phyloP scores from a whole-genome alignment of 1,284 basidiomycete species.

The Fereydounia khargensis region DNA sequence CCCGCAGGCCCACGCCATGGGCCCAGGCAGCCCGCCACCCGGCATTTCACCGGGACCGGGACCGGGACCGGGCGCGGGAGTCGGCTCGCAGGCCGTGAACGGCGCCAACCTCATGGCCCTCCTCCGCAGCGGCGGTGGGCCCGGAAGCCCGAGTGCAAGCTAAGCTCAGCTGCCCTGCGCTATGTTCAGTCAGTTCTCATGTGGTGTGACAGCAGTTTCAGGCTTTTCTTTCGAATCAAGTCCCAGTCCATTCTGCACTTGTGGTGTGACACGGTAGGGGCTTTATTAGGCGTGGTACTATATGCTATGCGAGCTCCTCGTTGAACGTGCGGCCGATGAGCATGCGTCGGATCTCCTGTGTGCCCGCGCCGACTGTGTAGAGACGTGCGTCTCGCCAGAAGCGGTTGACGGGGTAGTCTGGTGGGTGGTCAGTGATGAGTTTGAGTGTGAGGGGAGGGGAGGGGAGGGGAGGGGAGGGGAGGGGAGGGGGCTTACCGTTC shows the following conservation, averaged over 20 bases:
- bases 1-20: constrained; percentile 2
- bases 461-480: neutral
- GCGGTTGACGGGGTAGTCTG: constrained; percentile 7
- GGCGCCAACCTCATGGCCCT: constrained; percentile 39
- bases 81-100: constrained; percentile 21
- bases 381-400: constrained; percentile 42
- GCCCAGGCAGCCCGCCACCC: neutral
- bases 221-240: neutral
- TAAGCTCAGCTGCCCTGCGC: neutral
- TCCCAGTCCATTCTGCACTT: neutral
- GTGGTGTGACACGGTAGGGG: neutral
- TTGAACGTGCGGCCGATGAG: constrained; percentile 45
- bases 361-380: constrained; percentile 49
- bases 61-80: too few species aligned
- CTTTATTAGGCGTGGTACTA: constrained; percentile 35
- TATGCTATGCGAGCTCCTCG: constrained; percentile 15
- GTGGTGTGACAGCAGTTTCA: too few species aligned
- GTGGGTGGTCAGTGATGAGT: neutral
- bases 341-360: constrained; percentile 50
- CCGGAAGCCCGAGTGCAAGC: constrained; percentile 9
- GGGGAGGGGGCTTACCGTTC: constrained; percentile 4
- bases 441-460: neutral
- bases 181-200: too few species aligned
- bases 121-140: constrained; percentile 11
- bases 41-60: constrained; percentile 3